Evolutionary conservation across 2,329 filamentous ascomycete species (phyloP).

Genomic region (Achaetomium macrosporum): DNA sequence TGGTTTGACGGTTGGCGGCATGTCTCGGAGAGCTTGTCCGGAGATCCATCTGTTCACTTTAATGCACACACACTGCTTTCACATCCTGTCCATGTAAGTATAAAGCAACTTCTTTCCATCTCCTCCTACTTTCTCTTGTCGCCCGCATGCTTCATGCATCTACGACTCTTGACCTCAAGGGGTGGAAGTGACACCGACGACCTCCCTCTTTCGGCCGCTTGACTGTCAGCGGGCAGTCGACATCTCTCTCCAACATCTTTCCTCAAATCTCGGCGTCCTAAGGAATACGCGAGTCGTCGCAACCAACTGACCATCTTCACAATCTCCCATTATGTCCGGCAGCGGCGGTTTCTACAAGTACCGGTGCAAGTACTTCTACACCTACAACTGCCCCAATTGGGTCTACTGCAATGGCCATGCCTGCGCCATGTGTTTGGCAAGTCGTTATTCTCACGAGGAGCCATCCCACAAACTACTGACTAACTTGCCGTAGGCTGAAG

Average conservation of each 20-base stretch:
- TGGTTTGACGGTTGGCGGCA: constrained; percentile 13
- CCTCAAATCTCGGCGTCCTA: not conserved
- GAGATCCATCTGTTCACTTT: constrained; percentile 3
- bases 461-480: not conserved
- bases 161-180: not conserved
- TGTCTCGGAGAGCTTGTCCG: constrained; percentile 13
- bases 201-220: constrained; percentile 15
- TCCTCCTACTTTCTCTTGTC: not conserved
- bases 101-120: constrained; percentile 5
- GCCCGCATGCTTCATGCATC: not conserved
- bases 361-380: constrained; percentile 46
- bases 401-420: constrained; percentile 43
- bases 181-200: not conserved
- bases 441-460: constrained; percentile 12
- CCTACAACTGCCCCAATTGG: constrained; percentile 44
- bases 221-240: constrained; percentile 23
- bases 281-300: not conserved
- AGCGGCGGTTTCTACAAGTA: constrained; percentile 44
- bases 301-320: not conserved
- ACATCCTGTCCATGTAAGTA: not conserved
- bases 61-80: not conserved
- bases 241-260: not conserved
- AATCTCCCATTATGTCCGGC: constrained; percentile 3
- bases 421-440: constrained; percentile 42
- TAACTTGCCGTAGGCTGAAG: constrained; percentile 16